These are phyloP conservation scores for Hemileccinum impolitum DNA, from an alignment of 768 basidiomycete genomes.

Conservation along the genomic window DNA sequence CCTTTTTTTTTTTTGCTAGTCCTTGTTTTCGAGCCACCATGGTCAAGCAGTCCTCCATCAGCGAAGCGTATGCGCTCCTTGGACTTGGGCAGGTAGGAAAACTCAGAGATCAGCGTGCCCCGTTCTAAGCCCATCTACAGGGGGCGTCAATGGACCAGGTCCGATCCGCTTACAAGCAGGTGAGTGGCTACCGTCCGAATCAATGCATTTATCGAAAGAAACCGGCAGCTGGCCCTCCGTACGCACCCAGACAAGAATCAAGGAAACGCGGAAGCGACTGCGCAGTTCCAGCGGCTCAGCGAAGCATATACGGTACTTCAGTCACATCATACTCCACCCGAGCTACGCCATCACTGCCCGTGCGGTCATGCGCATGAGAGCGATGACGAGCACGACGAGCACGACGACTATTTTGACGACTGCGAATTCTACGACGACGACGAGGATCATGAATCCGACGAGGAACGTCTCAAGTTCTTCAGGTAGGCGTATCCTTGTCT, in stretches of 20 bases:
- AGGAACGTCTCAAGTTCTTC: slow-evolving; percentile 40
- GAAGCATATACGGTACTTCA: slow-evolving; percentile 64
- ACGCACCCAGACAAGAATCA: slow-evolving; percentile 81
- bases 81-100: slow-evolving; percentile 51
- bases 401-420: slow-evolving; percentile 29
- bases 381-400: slow-evolving; percentile 40
- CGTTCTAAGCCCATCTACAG: slow-evolving; percentile 33
- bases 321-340: slow-evolving; percentile 44
- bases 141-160: slow-evolving; percentile 60
- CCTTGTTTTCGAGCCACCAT: slow-evolving; percentile 24
- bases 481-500: slow-evolving; percentile 31
- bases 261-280: slow-evolving; percentile 60
- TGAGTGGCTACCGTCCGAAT: slow-evolving; percentile 21
- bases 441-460: slow-evolving; percentile 33
- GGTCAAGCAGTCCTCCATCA: slow-evolving; percentile 34
- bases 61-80: slow-evolving; percentile 41
- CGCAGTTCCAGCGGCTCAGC: slow-evolving; percentile 64
- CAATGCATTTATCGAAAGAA: background rate
- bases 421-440: slow-evolving; percentile 30
- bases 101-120: background rate
- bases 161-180: slow-evolving; percentile 69
- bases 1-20: slow-evolving; percentile 7
- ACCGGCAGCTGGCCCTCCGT: slow-evolving; percentile 51
- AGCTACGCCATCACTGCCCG: slow-evolving; percentile 14
- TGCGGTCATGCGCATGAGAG: slow-evolving; percentile 29